Percentiles rank a stretch among this genome's conserved stretches.
Conservation (phyloP, 208 protist genomes). For the Trypanosoma boissoni region DNA sequence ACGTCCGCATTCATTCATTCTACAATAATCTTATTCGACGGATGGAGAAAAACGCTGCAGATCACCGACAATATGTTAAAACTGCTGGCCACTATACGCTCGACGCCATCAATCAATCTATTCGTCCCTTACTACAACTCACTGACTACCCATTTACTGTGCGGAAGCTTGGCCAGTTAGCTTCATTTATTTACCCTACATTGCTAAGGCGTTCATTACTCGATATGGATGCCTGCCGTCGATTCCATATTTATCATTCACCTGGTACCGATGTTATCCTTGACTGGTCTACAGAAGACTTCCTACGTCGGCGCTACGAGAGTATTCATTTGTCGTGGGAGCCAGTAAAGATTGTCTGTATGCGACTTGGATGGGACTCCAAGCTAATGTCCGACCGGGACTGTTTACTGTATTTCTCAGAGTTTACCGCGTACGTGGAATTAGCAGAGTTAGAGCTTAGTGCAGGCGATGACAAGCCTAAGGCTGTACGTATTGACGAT, state of each 20-base stretch:
- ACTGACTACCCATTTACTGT: constrained; percentile 84
- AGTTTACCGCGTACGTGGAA: constrained; percentile 76
- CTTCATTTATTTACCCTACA: constrained; percentile 53
- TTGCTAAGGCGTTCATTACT: constrained; percentile 64
- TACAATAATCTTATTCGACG: constrained; percentile 70
- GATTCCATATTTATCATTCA: constrained; percentile 79
- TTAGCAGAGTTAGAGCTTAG: constrained; percentile 68
- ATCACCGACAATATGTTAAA: constrained; percentile 70
- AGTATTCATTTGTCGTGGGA: constrained; percentile 91
- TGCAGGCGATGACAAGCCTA: constrained; percentile 35
- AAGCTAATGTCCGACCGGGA: constrained; percentile 75
- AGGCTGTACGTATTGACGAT: constrained; percentile 63
- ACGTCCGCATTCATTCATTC: constrained; percentile 70
- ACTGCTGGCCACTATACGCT: constrained; percentile 55
- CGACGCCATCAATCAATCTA: constrained; percentile 68
- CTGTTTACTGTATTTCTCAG: constrained; percentile 78
- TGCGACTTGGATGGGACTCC: constrained; percentile 75
- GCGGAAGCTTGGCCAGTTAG: constrained; percentile 53
- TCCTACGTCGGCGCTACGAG: constrained; percentile 88
- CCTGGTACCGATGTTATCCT: constrained; percentile 73
- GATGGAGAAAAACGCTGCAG: constrained; percentile 71
- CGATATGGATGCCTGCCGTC: constrained; percentile 46
- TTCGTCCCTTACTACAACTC: constrained; percentile 84
- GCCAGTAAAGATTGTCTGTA: constrained; percentile 74
- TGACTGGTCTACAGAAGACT: constrained; percentile 88